phyloP scores from a whole-genome alignment of 2,329 filamentous ascomycete genomes.

The Simplicillium aogashimaense region DNA sequence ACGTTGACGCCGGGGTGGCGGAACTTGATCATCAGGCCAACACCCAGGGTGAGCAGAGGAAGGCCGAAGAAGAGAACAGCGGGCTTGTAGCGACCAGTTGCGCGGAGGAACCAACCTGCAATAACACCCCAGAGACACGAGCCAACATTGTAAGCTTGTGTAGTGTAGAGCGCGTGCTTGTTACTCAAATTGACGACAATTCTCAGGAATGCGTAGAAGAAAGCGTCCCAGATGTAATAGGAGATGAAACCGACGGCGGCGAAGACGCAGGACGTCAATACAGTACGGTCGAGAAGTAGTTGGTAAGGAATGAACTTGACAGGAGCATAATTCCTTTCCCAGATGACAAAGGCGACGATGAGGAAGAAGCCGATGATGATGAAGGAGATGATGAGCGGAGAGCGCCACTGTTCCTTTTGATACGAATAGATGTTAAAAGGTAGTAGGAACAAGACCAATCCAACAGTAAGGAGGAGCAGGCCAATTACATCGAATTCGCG shows the following conservation, averaged over 20 bases:
- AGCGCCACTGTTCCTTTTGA: constrained; percentile 31
- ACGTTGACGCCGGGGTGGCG: constrained; percentile 39
- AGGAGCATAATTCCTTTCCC: constrained; percentile 42
- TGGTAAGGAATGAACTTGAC: constrained; percentile 42
- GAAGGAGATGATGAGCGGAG: constrained; percentile 40
- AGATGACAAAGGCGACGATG: constrained; percentile 39
- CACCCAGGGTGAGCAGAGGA: constrained; percentile 38
- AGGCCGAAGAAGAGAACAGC: constrained; percentile 41
- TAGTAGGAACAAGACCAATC: constrained; percentile 45
- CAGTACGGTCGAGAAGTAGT: constrained; percentile 32
- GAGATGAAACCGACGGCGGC: constrained; percentile 23
- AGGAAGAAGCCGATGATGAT: constrained; percentile 43
- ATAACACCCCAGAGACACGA: constrained; percentile 31
- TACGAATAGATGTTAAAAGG: constrained; percentile 41
- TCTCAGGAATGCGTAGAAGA: constrained; percentile 36
- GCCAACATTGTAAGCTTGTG: constrained; percentile 31
- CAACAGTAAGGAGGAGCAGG: constrained; percentile 37
- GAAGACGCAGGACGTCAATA: constrained; percentile 30
- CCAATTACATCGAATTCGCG: constrained; percentile 46
- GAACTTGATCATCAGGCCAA: constrained; percentile 46
- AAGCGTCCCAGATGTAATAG: constrained; percentile 31
- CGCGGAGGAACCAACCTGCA: constrained; percentile 32
- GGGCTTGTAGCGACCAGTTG: constrained; percentile 37
- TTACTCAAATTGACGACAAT: constrained; percentile 34
- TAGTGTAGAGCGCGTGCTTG: constrained; percentile 33